Conservation (phyloP, 352 stramenopile species). For the Peronospora belbahrii region DNA sequence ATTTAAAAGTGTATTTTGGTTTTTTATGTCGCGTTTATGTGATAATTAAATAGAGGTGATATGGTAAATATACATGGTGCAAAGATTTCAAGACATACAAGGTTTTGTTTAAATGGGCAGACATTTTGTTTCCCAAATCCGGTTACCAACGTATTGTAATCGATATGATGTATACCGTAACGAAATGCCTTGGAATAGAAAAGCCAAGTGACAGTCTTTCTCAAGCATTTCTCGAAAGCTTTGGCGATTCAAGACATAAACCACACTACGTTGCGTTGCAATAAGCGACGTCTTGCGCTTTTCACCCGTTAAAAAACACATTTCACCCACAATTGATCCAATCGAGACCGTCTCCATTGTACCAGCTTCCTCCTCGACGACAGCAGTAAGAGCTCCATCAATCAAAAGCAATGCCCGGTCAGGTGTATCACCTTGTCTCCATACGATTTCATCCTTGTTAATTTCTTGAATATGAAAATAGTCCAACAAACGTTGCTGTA, state of each 20-base stretch:
- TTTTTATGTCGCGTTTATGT: no score
- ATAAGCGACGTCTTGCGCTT: conserved; percentile 77
- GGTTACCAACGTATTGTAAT: conserved; percentile 75
- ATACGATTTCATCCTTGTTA: conserved; percentile 51
- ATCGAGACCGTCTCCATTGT: conserved; percentile 65
- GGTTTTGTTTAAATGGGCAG: conserved; percentile 44
- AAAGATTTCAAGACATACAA: no score
- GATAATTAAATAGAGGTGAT: no score
- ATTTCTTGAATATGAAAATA: conserved; percentile 66
- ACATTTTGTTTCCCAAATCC: conserved; percentile 83
- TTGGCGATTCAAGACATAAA: conserved; percentile 52
- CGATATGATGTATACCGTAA: conserved; percentile 68
- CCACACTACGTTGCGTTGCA: conserved; percentile 45
- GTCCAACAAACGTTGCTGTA: conserved; percentile 58
- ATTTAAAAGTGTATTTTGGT: no score
- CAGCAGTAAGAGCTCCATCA: conserved; percentile 52
- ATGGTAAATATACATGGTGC: no score
- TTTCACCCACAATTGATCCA: conserved; percentile 65
- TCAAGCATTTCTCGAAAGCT: conserved; percentile 61
- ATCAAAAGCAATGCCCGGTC: conserved; percentile 56
- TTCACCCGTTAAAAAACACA: conserved; percentile 72
- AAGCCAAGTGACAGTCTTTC: conserved; percentile 56
- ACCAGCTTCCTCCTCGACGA: conserved; percentile 72
- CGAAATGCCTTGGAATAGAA: conserved; percentile 69
- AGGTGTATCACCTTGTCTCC: conserved; percentile 53